Conservation (phyloP, 768 basidiomycete species). For the Lactarius akahatsu region DNA sequence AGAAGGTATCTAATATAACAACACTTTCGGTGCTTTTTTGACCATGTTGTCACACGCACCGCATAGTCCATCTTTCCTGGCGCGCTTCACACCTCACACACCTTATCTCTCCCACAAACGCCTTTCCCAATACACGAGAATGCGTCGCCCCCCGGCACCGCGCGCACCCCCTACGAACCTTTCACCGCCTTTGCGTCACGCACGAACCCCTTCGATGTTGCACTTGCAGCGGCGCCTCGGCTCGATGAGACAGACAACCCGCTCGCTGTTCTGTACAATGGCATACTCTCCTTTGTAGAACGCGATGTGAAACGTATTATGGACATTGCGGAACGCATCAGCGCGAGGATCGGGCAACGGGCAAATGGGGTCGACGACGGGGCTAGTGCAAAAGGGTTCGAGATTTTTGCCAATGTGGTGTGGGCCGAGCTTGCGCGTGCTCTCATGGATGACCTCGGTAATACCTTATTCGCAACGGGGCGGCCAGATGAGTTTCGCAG, state of each 20-base stretch:
- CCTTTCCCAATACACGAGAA: conserved; percentile 47
- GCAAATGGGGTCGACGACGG: conserved; percentile 18
- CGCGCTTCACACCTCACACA: conserved; percentile 64
- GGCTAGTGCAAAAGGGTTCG: conserved; percentile 51
- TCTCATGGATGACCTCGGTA: conserved; percentile 83
- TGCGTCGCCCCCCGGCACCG: conserved; percentile 40
- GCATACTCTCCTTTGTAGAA: conserved; percentile 77
- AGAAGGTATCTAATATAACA: conserved; percentile 53
- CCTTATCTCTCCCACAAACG: conserved; percentile 75
- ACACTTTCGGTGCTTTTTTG: neutral
- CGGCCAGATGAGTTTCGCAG: conserved; percentile 86
- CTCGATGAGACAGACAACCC: conserved; percentile 67
- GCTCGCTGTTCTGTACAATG: conserved; percentile 76
- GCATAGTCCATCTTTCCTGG: conserved; percentile 71
- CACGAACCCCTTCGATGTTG: conserved; percentile 42
- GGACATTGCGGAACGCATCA: conserved; percentile 70
- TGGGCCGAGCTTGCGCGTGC: conserved; percentile 83
- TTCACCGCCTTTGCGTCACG: conserved; percentile 49
- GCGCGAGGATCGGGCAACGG: conserved; percentile 45
- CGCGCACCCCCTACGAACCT: conserved; percentile 55
- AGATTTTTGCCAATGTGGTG: conserved; percentile 84
- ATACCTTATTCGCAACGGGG: conserved; percentile 85
- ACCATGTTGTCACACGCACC: conserved; percentile 5
- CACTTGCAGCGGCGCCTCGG: conserved; percentile 44
- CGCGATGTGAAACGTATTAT: conserved; percentile 72